Evolutionary conservation across 768 basidiomycete genomes (phyloP).

Genomic region (Tylopilus plumbeoviolaceoides): DNA sequence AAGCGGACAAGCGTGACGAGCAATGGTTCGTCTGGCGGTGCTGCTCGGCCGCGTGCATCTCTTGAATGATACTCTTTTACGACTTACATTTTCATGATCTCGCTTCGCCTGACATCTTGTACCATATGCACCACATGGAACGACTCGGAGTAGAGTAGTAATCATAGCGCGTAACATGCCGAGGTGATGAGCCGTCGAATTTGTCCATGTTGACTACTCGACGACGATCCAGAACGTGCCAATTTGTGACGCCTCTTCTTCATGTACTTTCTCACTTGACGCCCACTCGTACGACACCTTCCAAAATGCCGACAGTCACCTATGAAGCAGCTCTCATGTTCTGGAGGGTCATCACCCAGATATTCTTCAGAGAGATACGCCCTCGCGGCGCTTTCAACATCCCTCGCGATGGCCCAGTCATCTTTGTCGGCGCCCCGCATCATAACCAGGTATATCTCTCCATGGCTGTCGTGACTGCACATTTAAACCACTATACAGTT

Average conservation of each 20-base stretch:
- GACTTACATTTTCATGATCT: conserved; percentile 13
- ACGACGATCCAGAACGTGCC: not conserved
- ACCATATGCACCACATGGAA: conserved; percentile 23
- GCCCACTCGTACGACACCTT: conserved; percentile 4
- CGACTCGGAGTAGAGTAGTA: conserved; percentile 22
- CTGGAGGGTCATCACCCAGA: conserved; percentile 81
- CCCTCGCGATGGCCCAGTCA: conserved; percentile 83
- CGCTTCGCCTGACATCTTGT: conserved; percentile 24
- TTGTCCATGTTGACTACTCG: conserved; percentile 28
- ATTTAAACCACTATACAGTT: conserved; percentile 51
- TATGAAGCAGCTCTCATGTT: conserved; percentile 81
- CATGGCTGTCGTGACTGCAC: conserved; percentile 3
- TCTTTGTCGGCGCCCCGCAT: conserved; percentile 92
- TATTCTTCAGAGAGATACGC: conserved; percentile 96
- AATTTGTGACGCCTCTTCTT: not conserved
- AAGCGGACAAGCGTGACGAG: conserved; percentile 58
- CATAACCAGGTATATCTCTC: conserved; percentile 68
- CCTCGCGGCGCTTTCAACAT: conserved; percentile 94
- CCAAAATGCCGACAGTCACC: conserved; percentile 25
- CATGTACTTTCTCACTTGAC: conserved; percentile 9
- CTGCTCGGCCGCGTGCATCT: conserved; percentile 11
- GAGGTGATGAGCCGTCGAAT: conserved; percentile 2
- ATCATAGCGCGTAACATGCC: not conserved
- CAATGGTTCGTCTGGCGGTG: conserved; percentile 35
- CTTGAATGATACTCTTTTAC: conserved; percentile 18